These are phyloP conservation scores for Zygoascus flipseniorum DNA, from an alignment of 805 yeast species.

Conservation along the genomic window DNA sequence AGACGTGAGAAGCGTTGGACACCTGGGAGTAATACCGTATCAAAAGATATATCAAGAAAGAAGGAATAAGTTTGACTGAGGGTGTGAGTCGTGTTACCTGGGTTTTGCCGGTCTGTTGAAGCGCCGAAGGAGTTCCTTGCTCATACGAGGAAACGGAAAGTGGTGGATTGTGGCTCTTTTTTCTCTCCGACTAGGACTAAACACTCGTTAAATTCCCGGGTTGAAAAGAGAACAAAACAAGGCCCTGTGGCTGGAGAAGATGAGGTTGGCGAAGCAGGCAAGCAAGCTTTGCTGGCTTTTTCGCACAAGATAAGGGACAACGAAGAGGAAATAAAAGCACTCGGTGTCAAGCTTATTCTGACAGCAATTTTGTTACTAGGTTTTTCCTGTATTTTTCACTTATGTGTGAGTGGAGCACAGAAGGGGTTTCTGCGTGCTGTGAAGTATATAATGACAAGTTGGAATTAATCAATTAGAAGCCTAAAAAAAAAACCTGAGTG, in stretches of 20 bases:
- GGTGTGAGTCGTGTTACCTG: slow-evolving; percentile 24
- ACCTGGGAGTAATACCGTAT: no score
- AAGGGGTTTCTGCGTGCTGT: no score
- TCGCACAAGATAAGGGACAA: background rate
- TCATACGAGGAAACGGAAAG: slow-evolving; percentile 22
- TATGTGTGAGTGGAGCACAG: no score
- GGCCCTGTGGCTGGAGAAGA: background rate
- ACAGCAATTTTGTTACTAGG: no score
- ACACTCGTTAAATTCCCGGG: slow-evolving; percentile 3
- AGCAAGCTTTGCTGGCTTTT: background rate
- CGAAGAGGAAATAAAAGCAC: background rate
- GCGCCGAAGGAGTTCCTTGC: slow-evolving; percentile 30
- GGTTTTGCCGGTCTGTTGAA: slow-evolving; percentile 30
- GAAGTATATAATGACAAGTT: no score
- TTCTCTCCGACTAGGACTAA: background rate
- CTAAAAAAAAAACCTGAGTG: no score
- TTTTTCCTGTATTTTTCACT: no score
- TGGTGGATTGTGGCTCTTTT: slow-evolving; percentile 1
- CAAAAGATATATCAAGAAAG: no score
- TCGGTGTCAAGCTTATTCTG: no score
- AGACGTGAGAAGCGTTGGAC: background rate
- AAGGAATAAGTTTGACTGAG: slow-evolving; percentile 1
- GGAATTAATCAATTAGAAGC: no score
- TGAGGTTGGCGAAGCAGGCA: background rate
- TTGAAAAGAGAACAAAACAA: slow-evolving; percentile 1